Base-by-base conservation (phyloP, 768 basidiomycete genomes). In the Podaxis pistillaris region DNA sequence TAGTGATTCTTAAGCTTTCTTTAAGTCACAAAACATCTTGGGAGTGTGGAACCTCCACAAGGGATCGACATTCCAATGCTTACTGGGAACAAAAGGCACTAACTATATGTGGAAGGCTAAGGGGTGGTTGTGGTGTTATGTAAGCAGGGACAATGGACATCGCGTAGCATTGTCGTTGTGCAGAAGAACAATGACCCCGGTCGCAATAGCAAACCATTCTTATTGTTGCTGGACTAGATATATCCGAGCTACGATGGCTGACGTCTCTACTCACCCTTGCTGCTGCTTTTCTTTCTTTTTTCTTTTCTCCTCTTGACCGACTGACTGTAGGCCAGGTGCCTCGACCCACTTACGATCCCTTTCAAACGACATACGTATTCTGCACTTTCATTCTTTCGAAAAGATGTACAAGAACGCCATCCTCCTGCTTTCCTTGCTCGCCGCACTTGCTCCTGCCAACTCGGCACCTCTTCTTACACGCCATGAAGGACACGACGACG, bases 401-500 rank as follows among this genome's bases (percentile, higher is more conserved):
- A 57, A 55, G 38, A 67, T 65, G 58, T 54, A 65, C n/a, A 68
- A 49, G 60, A 70, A 71, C 67, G 67, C 63, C 30, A 40, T 70
- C 38, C 41, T 68, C 33, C 50, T 73, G 44, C 58, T 73, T 24
- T 65, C 69, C 12, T 44, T 67, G 15, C 36, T 72, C 28, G 69
- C 72, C 57, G 57, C 65, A 9, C 63, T 76, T 56, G 71, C 73
- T 52, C 72, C 74, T 22, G 75, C 76, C 64, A 71, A 68, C 64
- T 33, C 33, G 1, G 33, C 33, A 9, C 33, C 33, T 9, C 33
- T 30, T 30, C 6, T 33, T 33, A 33, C 30, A 8, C 33, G 33
- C 8, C 33, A 33, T 36, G 62, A 70, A 41, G 71, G 68, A 22
- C 68, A 69, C 54, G 70, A 70, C 59, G 64, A 63, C 41, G 36